Evolutionary conservation across 306 rosid genomes (phyloP), one percentile per base, ranked within the genome.

Genomic region (Lablab purpureus): DNA sequence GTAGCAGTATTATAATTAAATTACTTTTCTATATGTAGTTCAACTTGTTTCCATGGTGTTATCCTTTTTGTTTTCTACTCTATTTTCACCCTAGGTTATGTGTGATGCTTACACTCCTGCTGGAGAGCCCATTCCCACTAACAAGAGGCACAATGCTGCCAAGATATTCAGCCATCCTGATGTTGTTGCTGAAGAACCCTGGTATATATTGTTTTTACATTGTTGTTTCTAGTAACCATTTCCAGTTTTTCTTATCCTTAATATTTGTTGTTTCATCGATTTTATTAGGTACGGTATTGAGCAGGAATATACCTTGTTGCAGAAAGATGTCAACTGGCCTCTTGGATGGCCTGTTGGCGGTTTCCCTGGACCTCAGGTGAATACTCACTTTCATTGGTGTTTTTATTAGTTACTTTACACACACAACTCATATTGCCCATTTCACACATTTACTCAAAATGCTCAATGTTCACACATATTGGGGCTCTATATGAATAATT

Each of bases 201-300:
- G 93, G 93, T 73, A 71, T 37, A 15, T 36, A 3, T 14, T 56
- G 1, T 71, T 40, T 8, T 34, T 75, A 25, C 14, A 4, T 55
- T 77, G n/a, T 50, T 58, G 45, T 82, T 75, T 72, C 23, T 60
- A 6, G n/a, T 17, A 52, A 36, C 13, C n/a, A 6, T 67, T 50
- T 52, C 21, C n/a, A 46, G 7, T 59, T 76, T n/a, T 68, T 7
- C 12, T 1, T 34, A 21, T 17, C 28, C 36, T 76, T 17, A 70
- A 55, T 23, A 19, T 73, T 12, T 18, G 9, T 14, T 15, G 6
- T n/a, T 68, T 47, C 43, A 27, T 70, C 45, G 15, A 70, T 67
- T 86, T 72, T 55, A 54, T 72, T 86, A 93, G 98, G 98, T 94
- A 89, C 72, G 97, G 98, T 51, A 87, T 89, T 60, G 93, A 89